These are phyloP conservation scores for Xylariaceae sp. DNA, from an alignment of 2,329 filamentous ascomycete genomes.

Conservation along the genomic window DNA sequence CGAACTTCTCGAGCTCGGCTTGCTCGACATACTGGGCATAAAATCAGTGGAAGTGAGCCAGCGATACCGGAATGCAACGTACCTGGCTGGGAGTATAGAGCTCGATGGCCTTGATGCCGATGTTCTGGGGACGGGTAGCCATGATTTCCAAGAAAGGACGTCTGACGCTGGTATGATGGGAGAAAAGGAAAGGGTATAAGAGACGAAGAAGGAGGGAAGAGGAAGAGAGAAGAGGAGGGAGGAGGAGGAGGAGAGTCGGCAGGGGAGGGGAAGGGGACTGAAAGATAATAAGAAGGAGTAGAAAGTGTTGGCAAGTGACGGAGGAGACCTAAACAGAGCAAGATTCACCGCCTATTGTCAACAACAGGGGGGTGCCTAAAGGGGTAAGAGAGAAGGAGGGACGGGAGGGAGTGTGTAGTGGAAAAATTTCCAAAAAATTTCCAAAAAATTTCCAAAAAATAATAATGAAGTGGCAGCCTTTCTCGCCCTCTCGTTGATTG, in stretches of 20 bases:
- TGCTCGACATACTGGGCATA: slow-evolving; percentile 72
- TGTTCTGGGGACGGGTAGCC: slow-evolving; percentile 76
- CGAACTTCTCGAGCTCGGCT: slow-evolving; percentile 77
- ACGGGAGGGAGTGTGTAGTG: too few species aligned
- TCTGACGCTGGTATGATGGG: slow-evolving; percentile 4
- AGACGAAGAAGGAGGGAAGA: slow-evolving; percentile 4
- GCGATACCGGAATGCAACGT: slow-evolving; percentile 32
- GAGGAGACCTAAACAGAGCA: too few species aligned
- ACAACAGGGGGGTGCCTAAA: too few species aligned
- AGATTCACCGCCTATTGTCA: slow-evolving; percentile 28
- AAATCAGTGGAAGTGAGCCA: slow-evolving; percentile 2
- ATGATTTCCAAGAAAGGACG: slow-evolving; percentile 40
- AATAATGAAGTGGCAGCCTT: too few species aligned
- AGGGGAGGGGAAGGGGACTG: slow-evolving; percentile 16
- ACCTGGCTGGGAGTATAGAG: slow-evolving; percentile 86
- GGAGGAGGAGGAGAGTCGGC: slow-evolving; percentile 14
- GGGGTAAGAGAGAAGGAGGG: too few species aligned
- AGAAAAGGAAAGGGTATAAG: slow-evolving; percentile 6
- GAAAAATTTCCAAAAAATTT: too few species aligned
- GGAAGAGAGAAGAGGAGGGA: slow-evolving; percentile 8
- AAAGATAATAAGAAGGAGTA: too few species aligned
- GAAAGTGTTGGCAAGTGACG: too few species aligned
- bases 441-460: too few species aligned
- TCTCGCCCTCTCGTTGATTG: too few species aligned
- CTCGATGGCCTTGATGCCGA: slow-evolving; percentile 91